phyloP scores from a whole-genome alignment of 108 stramenopile genomes.

The Mediolabrus comicus region DNA sequence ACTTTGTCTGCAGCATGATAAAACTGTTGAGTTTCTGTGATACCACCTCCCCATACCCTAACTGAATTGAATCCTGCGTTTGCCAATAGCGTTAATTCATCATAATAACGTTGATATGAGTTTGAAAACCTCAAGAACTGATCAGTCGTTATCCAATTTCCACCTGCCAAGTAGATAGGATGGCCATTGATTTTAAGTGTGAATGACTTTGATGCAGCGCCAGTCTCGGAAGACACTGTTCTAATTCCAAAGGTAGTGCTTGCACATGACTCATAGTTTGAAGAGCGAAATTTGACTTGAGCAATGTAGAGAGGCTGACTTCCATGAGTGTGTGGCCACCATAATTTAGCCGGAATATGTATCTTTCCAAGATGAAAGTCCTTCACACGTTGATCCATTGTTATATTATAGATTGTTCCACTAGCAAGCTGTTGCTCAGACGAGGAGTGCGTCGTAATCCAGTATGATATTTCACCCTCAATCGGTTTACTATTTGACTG shows the following conservation, averaged over 20 bases:
- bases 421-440: slow-evolving; percentile 2
- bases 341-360: slow-evolving; percentile 32
- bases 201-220: slow-evolving; percentile 29
- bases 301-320: slow-evolving; percentile 26
- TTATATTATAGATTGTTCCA: slow-evolving; percentile 23
- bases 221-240: slow-evolving; percentile 34
- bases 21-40: slow-evolving; percentile 56
- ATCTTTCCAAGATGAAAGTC: slow-evolving; percentile 9
- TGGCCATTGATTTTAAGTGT: slow-evolving; percentile 48
- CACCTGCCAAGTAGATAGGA: slow-evolving; percentile 47
- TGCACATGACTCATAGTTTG: slow-evolving; percentile 10
- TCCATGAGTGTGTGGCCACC: slow-evolving; percentile 55
- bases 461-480: slow-evolving; percentile 12
- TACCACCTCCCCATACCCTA: slow-evolving; percentile 80
- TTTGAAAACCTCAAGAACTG: slow-evolving; percentile 43
- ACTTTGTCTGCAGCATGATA: slow-evolving; percentile 68
- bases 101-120: slow-evolving; percentile 25
- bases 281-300: slow-evolving; percentile 17
- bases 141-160: slow-evolving; percentile 64
- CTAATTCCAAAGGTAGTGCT: slow-evolving; percentile 41
- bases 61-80: slow-evolving; percentile 54
- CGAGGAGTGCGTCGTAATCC: background rate
- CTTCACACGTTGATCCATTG: slow-evolving; percentile 1
- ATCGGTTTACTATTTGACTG: background rate
- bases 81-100: slow-evolving; percentile 37